Base-by-base conservation (phyloP, 2,329 filamentous ascomycete genomes). In the Colletotrichum ledebouriae region DNA sequence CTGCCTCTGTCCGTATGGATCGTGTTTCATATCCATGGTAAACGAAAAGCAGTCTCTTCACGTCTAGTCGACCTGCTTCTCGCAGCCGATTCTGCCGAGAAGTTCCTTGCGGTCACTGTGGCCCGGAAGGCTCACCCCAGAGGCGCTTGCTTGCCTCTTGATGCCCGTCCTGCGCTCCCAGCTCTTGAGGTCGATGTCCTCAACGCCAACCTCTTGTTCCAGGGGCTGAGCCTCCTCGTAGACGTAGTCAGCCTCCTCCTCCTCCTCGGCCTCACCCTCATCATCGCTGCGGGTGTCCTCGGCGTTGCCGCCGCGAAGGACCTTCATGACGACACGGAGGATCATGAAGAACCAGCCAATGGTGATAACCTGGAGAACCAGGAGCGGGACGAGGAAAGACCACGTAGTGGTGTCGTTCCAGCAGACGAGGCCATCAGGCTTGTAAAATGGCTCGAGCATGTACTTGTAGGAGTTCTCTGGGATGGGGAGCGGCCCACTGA, bases 261-360 rank as follows among this genome's bases (percentile, higher is more conserved):
- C 87, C 71, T 91, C 89, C 68, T 91, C 86, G 3, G 87, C 90
- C 22, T 90, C 92, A 6, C 83, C 91, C 79, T 97, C 94, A 71
- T 94, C 93, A 73, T 98, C 95, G 71, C 93, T 97, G 63, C 96
- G 89, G 17, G 89, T 87, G 76, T 99, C 96, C 71, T 98, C 94
- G 5, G 95, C 94, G 37, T 88, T 85, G 42, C 86, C 87, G 37
- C 95, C 94, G 58, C 86, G 87, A 41, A 98, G 77, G 6, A 98
- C 94, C 70, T 91, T 90, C 70, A 92, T 85, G 22, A 94, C 94
- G 2, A 99, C 92, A 65, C 90, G 89, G 44, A 94, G 80, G 72
- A 98, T 97, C 89, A 97, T 92, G 70, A 84, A 86, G 76, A 98
- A 97, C 96, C 96, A 98, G 70, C 92, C 85, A 41, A 97, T 82